phyloP scores from a whole-genome alignment of 148 eudicot species.

The Dianthus caryophyllus region DNA sequence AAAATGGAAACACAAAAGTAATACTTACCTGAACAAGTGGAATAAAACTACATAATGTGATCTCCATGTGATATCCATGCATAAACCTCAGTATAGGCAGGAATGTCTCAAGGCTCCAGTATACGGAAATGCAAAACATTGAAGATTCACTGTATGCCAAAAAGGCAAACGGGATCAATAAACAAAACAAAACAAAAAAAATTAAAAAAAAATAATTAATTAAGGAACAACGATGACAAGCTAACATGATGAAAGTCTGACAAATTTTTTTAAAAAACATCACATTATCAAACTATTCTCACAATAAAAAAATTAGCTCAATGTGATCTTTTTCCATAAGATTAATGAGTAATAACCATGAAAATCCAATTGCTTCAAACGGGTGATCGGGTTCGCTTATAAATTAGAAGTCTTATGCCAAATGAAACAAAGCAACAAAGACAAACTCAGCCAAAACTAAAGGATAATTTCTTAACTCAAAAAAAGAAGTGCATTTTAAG shows the following conservation, averaged over 20 bases:
- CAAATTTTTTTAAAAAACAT: not conserved
- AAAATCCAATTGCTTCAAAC: not conserved
- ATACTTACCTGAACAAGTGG: slow-evolving; percentile 56
- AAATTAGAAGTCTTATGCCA: not conserved
- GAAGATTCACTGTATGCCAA: slow-evolving; percentile 54
- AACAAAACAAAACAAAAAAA: not conserved
- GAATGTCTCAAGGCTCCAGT: slow-evolving; percentile 55
- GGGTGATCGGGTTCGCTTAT: not conserved
- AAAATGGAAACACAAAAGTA: not conserved
- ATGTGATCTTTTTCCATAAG: not conserved
- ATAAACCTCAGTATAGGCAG: slow-evolving; percentile 46
- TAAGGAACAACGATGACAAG: not conserved
- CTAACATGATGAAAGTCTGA: not conserved
- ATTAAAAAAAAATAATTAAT: too few relatives aligned
- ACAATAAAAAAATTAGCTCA: not conserved
- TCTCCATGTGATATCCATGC: slow-evolving; percentile 49
- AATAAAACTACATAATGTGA: slow-evolving; percentile 44
- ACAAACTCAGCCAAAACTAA: not conserved
- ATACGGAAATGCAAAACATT: slow-evolving; percentile 34
- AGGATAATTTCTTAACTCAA: not conserved
- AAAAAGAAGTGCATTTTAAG: not conserved
- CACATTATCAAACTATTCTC: not conserved
- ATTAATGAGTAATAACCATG: not conserved
- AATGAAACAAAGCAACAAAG: not conserved
- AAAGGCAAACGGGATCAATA: not conserved